phyloP scores from a whole-genome alignment of 768 basidiomycete species.

The Cystofilobasidium macerans region DNA sequence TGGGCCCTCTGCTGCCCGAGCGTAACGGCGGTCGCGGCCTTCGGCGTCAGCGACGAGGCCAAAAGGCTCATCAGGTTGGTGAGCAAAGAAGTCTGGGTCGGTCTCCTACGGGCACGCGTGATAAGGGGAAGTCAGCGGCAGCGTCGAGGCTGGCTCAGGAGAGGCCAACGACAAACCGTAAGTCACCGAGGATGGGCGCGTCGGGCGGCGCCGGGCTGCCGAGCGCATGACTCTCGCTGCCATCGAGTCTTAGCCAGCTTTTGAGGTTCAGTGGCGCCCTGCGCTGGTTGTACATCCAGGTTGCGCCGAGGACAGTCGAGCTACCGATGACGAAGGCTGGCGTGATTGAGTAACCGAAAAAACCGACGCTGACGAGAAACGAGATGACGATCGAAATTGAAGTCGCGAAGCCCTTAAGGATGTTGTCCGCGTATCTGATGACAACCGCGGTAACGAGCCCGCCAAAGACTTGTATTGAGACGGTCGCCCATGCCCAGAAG shows the following conservation, averaged over 20 bases:
- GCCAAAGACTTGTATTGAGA: slow-evolving; percentile 80
- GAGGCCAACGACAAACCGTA: no score
- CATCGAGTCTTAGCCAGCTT: neutral
- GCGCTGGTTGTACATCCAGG: slow-evolving; percentile 59
- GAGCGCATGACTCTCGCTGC: slow-evolving; percentile 13
- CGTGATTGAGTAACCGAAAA: slow-evolving; percentile 82
- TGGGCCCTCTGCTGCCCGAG: no score
- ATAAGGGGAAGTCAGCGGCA: neutral
- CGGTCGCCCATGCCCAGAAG: slow-evolving; percentile 82
- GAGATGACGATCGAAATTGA: slow-evolving; percentile 87
- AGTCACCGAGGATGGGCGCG: slow-evolving; percentile 24
- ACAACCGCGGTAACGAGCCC: slow-evolving; percentile 85
- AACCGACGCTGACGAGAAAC: slow-evolving; percentile 77
- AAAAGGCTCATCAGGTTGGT: slow-evolving; percentile 18
- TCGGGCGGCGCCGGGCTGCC: slow-evolving; percentile 21
- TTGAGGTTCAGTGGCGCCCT: neutral
- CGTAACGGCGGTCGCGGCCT: no score
- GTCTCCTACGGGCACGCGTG: neutral
- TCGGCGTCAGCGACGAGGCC: slow-evolving; percentile 10
- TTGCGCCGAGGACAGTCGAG: slow-evolving; percentile 69
- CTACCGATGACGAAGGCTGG: slow-evolving; percentile 76
- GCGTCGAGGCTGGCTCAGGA: no score
- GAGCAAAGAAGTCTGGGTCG: slow-evolving; percentile 14
- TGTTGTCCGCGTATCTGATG: slow-evolving; percentile 83
- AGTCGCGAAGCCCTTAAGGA: slow-evolving; percentile 85